Evolutionary conservation across 495 filamentous ascomycete species (phyloP), one percentile per base, ranked within the genome.

Genomic region (Lichenothelia convexa): DNA sequence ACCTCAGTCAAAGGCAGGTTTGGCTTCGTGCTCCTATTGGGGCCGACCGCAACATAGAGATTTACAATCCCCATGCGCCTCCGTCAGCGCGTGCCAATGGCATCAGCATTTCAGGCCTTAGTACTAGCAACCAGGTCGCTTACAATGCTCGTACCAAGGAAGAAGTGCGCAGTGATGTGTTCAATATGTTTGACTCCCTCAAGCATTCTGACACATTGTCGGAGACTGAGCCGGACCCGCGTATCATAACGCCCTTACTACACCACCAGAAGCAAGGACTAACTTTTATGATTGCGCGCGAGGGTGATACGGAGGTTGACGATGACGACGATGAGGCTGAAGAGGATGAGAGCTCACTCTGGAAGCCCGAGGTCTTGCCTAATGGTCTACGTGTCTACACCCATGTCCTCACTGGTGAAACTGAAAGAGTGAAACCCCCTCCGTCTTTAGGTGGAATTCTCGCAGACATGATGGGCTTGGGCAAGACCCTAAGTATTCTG

Each of bases 401-500:
- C 41, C 79, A 97, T 43, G 71, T 93, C 19, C 82, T 97, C 46
- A 94, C 80, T 31, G 78, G 74, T 3, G 63, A 75, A 6, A 60
- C 73, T 18, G 55, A 71, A 38, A 56, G 60, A 12, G 42, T 68
- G n/a, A 68, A 70, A 44, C 87, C 89, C 0, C 60, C 69, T 0
- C 71, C 84, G 40, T 66, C 71, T 0, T 60, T 76, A 1, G 89
- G 89, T 6, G 89, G 89, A n/a, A 78, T 97, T 21, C 61, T 97
- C 16, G 89, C 89, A 5, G 89, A 97, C 50, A 84, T 93, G 78
- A 97, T 97, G 89, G 89, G 89, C 24, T 59, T 97, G 12, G 89
- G 89, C 4, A 97, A 97, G 52, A 94, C 89, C 0, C 57, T 97
- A 32, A 92, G 79, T 49, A 78, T 93, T 20, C 62, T 97, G 4